Evolutionary conservation across 2,329 filamentous ascomycete genomes (phyloP).

Genomic region (Pseudopithomyces chartarum): DNA sequence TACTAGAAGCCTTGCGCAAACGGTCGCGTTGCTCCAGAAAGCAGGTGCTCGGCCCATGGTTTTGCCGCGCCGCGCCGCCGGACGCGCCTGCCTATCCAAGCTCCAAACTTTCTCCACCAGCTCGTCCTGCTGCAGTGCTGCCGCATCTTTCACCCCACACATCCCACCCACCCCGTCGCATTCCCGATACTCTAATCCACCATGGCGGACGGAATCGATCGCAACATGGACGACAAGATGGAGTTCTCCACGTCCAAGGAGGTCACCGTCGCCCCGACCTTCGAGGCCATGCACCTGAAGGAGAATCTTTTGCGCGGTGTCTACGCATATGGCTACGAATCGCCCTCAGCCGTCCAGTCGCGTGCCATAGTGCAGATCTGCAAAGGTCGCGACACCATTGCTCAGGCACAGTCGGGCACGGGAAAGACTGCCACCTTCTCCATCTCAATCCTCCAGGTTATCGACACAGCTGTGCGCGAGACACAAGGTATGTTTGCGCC

Average conservation of each 20-base stretch:
- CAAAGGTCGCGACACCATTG: slow-evolving; percentile 98
- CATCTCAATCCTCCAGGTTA: slow-evolving; percentile 94
- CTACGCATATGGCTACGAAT: slow-evolving; percentile 98
- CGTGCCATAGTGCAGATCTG: slow-evolving; percentile 98
- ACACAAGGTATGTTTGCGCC: slow-evolving; percentile 65
- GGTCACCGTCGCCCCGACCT: slow-evolving; percentile 88
- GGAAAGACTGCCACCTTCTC: slow-evolving; percentile 97
- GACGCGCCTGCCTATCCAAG: slow-evolving; percentile 12
- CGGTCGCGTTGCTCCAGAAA: slow-evolving; percentile 12
- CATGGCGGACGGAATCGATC: slow-evolving; percentile 94
- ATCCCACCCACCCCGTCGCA: not conserved
- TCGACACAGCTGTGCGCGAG: slow-evolving; percentile 90
- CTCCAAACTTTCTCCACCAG: slow-evolving; percentile 30
- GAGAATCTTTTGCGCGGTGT: slow-evolving; percentile 96
- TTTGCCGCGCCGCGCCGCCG: slow-evolving; percentile 15
- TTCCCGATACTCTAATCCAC: slow-evolving; percentile 35
- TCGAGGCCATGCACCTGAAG: slow-evolving; percentile 81
- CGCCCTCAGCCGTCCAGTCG: slow-evolving; percentile 95
- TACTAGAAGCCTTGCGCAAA: not conserved
- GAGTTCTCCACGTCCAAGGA: slow-evolving; percentile 98
- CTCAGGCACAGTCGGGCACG: slow-evolving; percentile 95
- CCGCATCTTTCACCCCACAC: slow-evolving; percentile 9
- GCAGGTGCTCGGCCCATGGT: slow-evolving; percentile 20
- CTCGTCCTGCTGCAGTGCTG: slow-evolving; percentile 21
- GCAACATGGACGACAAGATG: slow-evolving; percentile 93